A percentile compares a stretch with the other conserved stretches of the same genome.
Evolutionary conservation across 306 rosid genomes (phyloP).

Genomic region (Cucurbita argyrosperma): DNA sequence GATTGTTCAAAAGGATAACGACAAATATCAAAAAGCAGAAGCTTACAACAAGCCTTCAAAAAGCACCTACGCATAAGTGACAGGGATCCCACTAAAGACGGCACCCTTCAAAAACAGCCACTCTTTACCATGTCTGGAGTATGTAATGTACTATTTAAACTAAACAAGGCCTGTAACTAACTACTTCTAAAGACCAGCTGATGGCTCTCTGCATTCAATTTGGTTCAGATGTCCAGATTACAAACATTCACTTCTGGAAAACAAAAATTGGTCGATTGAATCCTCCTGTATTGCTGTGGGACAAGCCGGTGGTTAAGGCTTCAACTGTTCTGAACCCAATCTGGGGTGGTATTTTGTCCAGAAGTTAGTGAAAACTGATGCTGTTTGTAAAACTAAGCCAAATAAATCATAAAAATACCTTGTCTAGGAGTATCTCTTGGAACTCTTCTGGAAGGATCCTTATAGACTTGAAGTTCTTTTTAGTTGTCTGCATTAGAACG

Average conservation of each 20-base stretch:
- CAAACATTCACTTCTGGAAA: constrained; percentile 33
- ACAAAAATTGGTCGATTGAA: constrained; percentile 75
- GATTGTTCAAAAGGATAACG: not conserved
- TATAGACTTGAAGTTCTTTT: constrained; percentile 34
- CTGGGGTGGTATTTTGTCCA: constrained; percentile 20
- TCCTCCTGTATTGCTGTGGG: constrained; percentile 63
- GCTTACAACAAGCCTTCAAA: not conserved
- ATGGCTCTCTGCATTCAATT: not conserved
- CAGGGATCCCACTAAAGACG: not conserved
- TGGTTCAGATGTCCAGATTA: not conserved
- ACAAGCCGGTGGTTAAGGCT: constrained; percentile 39
- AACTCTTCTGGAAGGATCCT: constrained; percentile 33
- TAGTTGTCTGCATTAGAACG: constrained; percentile 29
- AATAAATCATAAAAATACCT: constrained; percentile 26
- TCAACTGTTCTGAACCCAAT: constrained; percentile 68
- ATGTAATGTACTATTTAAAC: too few relatives aligned
- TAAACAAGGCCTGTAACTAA: too few relatives aligned
- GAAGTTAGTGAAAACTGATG: constrained; percentile 3
- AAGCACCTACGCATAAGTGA: not conserved
- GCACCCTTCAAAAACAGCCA: not conserved
- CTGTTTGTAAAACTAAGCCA: not conserved
- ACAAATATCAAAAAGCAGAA: not conserved
- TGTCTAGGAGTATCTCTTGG: constrained; percentile 76
- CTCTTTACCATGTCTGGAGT: not conserved
- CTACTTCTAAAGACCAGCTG: not conserved